These are phyloP conservation scores for Beta corolliflora DNA, from an alignment of 179 eudicot species.

Conservation along the genomic window DNA sequence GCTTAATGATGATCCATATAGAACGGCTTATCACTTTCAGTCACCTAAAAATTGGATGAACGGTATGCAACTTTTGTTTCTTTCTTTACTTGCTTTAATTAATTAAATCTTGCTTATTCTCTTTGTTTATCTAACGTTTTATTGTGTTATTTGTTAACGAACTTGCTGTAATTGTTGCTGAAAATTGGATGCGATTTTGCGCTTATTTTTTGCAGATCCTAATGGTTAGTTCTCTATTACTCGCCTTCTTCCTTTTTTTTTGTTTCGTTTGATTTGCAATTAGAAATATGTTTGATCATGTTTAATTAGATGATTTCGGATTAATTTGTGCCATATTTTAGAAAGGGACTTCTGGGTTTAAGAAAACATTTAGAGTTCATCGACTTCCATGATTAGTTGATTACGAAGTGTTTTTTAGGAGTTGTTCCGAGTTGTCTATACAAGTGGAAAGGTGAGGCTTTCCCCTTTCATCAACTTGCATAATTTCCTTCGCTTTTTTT, in stretches of 20 bases:
- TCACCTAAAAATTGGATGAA: slow-evolving; percentile 5
- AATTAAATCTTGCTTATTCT: not conserved
- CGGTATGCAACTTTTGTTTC: not conserved
- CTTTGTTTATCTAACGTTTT: not conserved
- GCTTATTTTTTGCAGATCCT: slow-evolving; percentile 2
- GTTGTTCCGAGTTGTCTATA: too few species aligned
- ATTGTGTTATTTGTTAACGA: not conserved
- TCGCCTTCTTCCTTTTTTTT: not conserved
- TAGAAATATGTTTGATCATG: not conserved
- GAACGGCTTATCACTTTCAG: slow-evolving; percentile 9
- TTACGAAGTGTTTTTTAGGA: too few species aligned
- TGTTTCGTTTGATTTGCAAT: not conserved
- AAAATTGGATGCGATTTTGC: not conserved
- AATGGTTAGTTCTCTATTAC: slow-evolving; percentile 10
- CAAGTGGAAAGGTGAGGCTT: too few species aligned
- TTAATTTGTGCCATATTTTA: too few species aligned
- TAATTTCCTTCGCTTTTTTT: too few species aligned
- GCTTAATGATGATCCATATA: not conserved
- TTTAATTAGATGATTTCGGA: too few species aligned
- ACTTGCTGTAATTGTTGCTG: not conserved
- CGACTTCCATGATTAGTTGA: too few species aligned
- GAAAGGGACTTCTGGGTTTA: too few species aligned
- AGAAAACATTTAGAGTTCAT: too few species aligned
- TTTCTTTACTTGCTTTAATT: not conserved
- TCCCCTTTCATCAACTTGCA: too few species aligned